Base-by-base conservation (phyloP, 768 basidiomycete species). In the Hysterangium stoloniferum region DNA sequence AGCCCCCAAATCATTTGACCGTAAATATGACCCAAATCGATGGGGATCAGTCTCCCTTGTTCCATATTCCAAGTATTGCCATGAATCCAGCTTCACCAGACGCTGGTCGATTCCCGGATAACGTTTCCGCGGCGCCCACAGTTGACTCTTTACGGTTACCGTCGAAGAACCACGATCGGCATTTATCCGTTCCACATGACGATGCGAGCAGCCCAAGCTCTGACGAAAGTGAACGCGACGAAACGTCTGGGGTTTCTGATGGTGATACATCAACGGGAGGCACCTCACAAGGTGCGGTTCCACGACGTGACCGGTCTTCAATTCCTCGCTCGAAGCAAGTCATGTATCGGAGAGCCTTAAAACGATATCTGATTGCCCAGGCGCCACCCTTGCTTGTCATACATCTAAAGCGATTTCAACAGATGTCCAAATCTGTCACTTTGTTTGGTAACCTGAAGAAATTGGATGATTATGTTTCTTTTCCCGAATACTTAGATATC, bases 341-440 rank as follows among this genome's bases (percentile, higher is more conserved):
- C 44, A 73, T 95, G 41, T 75, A 86, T 67, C 80, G 89, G 1
- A 75, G 87, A 1, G 90, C 91, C 4, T 92, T 90, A 70, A 98
- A 98, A 66, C 86, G 94, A 11, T 98, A 96, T 66, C 81, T 98
- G 53, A 87, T 98, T 63, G 79, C 83, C 13, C 75, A 73, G 0
- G 82, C 86, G 1, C 94, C 94, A 0, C 89, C 92, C 0, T 76
- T 96, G 28, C 78, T 97, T 51, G 87, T 94, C 45, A 78, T 97
- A 53, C 94, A 97, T 58, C 76, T 96, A 44, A 97, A 97, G 69
- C 78, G 94, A 40, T 98, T 98, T 68, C 90, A 95, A 66, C 92
- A 95, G 61, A 74, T 83, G 6, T 71, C 73, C 34, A 85, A 83
- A 66, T 72, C 74, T 45, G 65, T 79, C 51, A 76, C 76, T 40